Conservation (phyloP, 2,329 filamentous ascomycete species). For the Trichoderma pleuroti region DNA sequence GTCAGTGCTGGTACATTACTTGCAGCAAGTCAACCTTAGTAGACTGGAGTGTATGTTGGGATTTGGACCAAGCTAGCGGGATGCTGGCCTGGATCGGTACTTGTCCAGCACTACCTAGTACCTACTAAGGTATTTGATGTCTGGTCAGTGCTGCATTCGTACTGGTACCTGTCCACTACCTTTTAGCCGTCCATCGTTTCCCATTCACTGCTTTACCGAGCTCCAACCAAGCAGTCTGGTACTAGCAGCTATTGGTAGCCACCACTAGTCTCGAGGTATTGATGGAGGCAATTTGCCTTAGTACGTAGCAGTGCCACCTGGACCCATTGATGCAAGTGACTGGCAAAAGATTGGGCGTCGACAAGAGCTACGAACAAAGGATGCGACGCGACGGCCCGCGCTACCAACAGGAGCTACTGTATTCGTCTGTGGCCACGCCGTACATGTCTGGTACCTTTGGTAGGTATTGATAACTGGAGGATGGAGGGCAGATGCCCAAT, state of each 20-base stretch:
- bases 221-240: background rate
- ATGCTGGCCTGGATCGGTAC: background rate
- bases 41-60: background rate
- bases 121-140: background rate
- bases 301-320: background rate
- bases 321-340: background rate
- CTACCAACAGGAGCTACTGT: background rate
- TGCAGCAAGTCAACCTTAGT: background rate
- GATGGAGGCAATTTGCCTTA: background rate
- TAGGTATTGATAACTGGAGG: background rate
- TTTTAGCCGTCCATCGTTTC: background rate
- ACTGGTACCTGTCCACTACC: background rate
- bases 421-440: background rate
- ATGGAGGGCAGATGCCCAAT: background rate
- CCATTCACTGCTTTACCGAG: background rate
- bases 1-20: background rate
- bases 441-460: background rate
- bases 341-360: background rate
- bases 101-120: too few relatives aligned
- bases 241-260: background rate
- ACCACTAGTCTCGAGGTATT: background rate
- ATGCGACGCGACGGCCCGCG: conserved; percentile 15
- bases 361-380: background rate
- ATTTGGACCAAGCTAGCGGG: background rate
- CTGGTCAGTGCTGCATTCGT: background rate